Evolutionary conservation across 169 alveolate genomes (phyloP), one percentile per base, ranked within the genome.

Genomic region (Hepatocystis sp.): DNA sequence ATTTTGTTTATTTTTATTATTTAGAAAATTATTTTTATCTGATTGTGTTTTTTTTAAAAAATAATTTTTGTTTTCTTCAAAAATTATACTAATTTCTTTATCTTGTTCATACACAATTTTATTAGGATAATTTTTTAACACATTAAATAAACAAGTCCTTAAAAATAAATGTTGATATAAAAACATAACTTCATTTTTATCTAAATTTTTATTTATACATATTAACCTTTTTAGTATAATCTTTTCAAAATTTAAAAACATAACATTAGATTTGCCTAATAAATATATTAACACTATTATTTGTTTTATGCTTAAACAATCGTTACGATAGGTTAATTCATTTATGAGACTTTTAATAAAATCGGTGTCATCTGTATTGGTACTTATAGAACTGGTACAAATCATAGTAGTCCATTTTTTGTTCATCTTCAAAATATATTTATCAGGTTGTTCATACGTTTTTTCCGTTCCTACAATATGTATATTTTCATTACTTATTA

Each of bases 321-420:
- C 78, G 27, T 76, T 76, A 17, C 88, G 66, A 44, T 76, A 76
- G 36, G 58, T 76, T 52, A 76, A 58, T 76, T 76, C 88, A 23
- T 76, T 64, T 42, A 63, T 46, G 21, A 76, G n/a, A n/a, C 27
- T 39, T 15, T 76, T 42, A 30, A 60, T 28, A 63, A 76, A 76
- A 2, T 5, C 21, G 13, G 56, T 66, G 7, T 44, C 76, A n/a
- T 76, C 34, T 15, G 11, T 15, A 66, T 32, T 46, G 44, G 10
- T 47, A 0, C 25, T 4, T 23, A n/a, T 7, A 4, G n/a, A n/a
- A n/a, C n/a, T n/a, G n/a, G n/a, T n/a, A n/a, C n/a, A n/a, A n/a
- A n/a, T n/a, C n/a, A n/a, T n/a, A n/a, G n/a, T n/a, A n/a, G n/a
- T n/a, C n/a, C n/a, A n/a, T n/a, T n/a, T n/a, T n/a, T 44, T 21